Evolutionary conservation across 768 basidiomycete species (phyloP).

Genomic region (Agaricus bisporus): DNA sequence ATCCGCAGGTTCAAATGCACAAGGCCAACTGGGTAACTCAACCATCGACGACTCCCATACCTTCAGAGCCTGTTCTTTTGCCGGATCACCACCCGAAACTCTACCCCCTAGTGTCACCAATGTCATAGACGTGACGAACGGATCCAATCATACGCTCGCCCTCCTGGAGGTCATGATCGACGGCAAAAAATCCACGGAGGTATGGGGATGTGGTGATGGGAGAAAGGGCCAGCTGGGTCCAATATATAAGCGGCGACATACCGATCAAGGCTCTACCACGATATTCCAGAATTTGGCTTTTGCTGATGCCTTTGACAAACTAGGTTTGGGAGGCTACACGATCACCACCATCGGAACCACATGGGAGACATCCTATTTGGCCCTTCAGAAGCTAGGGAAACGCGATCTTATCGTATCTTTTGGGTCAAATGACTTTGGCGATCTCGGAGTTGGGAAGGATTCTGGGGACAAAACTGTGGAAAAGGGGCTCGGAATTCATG

Average conservation of each 20-base stretch:
- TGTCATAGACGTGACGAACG: constrained; percentile 52
- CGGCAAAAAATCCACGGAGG: constrained; percentile 20
- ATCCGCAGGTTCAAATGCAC: constrained; percentile 45
- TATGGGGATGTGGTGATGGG: constrained; percentile 79
- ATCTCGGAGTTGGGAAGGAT: constrained; percentile 52
- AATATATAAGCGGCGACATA: constrained; percentile 18
- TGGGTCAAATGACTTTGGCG: constrained; percentile 83
- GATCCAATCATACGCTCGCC: constrained; percentile 77
- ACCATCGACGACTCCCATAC: constrained; percentile 38
- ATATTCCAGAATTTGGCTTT: constrained; percentile 45
- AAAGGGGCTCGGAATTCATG: constrained; percentile 24
- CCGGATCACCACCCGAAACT: constrained; percentile 17
- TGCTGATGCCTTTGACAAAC: constrained; percentile 23
- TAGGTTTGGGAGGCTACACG: constrained; percentile 34
- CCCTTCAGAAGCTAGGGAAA: constrained; percentile 36
- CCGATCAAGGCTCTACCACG: constrained; percentile 16
- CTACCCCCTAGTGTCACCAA: constrained; percentile 24
- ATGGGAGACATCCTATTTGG: constrained; percentile 85
- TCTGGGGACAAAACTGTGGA: background rate
- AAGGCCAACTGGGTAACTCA: constrained; percentile 44
- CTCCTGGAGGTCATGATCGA: constrained; percentile 37
- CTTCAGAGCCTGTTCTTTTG: constrained; percentile 37
- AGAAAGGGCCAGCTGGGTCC: constrained; percentile 66
- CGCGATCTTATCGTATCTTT: constrained; percentile 64
- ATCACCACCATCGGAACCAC: constrained; percentile 51